Evolutionary conservation across 176 grass and related monocot genomes (phyloP), one percentile per base, ranked within the genome.

Genomic region (Calamus simplicifolius): DNA sequence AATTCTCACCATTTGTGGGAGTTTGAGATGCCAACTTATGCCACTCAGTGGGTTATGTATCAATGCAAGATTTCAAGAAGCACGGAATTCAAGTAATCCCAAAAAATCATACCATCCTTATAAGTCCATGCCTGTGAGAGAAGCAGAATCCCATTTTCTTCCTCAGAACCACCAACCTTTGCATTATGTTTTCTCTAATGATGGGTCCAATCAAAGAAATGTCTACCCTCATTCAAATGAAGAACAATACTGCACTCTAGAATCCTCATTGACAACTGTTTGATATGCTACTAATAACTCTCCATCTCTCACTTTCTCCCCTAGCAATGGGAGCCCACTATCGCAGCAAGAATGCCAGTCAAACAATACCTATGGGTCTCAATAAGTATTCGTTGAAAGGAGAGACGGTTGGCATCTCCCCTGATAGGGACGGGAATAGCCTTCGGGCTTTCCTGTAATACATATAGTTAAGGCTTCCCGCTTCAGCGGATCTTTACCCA

Each of bases 391-490:
- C 35, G 35, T 43, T 43, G 35, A 43, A 90, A 87, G 86, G 82
- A 90, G 91, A 87, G 86, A 87, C 62, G 80, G 80, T 90, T 90
- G 91, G 86, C 91, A 82, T 96, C 86, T 82, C 81, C 81, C 86
- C 78, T 81, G 74, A 81, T 75, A 96, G 73, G 82, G 79, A 78
- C 89, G 85, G 79, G 73, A 89, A 56, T 4, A 56, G 82, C 59
- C 19, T 78, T 78, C 25, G 66, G 51, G 63, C 78, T 75, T 64
- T 67, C 66, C 66, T 64, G 14, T 56, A 49, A 25, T 2, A 13
- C 35, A 13, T 1, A 3, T 8, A 8, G 35, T 43, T 43, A 43
- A 43, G 35, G 35, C 35, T 43, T 2, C 8, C 35, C 35, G 35
- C 35, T 69, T 59, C 52, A 57, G 82, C 53, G 72, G 72, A 76